Evolutionary conservation across 768 basidiomycete species (phyloP).

Genomic region (Trametes punicea): DNA sequence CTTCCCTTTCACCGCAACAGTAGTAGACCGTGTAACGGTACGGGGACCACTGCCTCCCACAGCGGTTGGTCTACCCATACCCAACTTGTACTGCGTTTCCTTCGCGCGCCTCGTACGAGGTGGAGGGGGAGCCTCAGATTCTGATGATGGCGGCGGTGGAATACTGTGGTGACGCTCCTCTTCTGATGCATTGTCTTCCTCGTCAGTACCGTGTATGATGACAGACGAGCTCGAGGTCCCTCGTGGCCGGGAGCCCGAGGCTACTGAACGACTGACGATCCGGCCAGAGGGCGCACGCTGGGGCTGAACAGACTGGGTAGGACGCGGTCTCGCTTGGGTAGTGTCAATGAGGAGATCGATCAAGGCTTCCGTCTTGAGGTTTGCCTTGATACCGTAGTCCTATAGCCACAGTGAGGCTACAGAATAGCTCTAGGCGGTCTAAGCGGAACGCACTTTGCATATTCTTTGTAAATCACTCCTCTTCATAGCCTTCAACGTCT

Average conservation of each 20-base stretch:
- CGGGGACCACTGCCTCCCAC: conserved; percentile 69
- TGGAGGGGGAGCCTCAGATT: conserved; percentile 24
- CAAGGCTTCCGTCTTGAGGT: conserved; percentile 75
- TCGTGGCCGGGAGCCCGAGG: conserved; percentile 25
- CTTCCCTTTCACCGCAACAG: conserved; percentile 42
- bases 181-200: conserved; percentile 39
- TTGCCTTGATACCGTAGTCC: conserved; percentile 81
- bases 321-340: conserved; percentile 23
- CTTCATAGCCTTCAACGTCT: conserved; percentile 51
- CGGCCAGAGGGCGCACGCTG: conserved; percentile 34
- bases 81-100: conserved; percentile 65
- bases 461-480: conserved; percentile 53
- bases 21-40: conserved; percentile 56
- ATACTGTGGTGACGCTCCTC: conserved; percentile 6
- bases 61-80: conserved; percentile 64
- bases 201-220: conserved; percentile 41
- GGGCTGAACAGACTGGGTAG: conserved; percentile 19
- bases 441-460: conserved; percentile 48
- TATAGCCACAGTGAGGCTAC: conserved; percentile 28
- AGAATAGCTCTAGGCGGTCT: neutral
- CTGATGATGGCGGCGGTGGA: conserved; percentile 8
- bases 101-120: conserved; percentile 64
- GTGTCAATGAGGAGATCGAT: conserved; percentile 70
- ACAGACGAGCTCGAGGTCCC: conserved; percentile 34
- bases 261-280: conserved; percentile 29